phyloP scores from a whole-genome alignment of 768 basidiomycete genomes.

The Chiua virens region DNA sequence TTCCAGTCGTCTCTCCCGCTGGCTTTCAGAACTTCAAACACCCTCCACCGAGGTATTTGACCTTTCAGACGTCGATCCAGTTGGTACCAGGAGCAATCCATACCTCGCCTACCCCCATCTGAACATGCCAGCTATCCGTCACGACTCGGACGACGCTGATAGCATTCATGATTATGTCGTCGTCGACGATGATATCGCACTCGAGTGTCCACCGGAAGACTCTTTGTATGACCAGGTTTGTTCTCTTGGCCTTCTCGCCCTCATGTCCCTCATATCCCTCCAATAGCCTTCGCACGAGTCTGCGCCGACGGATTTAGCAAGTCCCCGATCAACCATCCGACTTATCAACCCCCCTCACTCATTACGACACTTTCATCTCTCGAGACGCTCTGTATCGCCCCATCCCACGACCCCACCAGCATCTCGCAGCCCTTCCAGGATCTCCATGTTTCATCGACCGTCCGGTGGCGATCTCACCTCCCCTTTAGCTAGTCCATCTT shows the following conservation, averaged over 20 bases:
- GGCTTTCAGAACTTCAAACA: conserved; percentile 43
- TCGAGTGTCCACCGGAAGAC: conserved; percentile 24
- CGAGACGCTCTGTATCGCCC: conserved; percentile 42
- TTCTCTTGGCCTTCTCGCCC: conserved; percentile 22
- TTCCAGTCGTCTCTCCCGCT: conserved; percentile 42
- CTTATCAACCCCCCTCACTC: conserved; percentile 39
- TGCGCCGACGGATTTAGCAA: conserved; percentile 24
- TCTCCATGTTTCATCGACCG: conserved; percentile 44
- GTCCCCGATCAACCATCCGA: conserved; percentile 34
- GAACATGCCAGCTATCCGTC: conserved; percentile 28
- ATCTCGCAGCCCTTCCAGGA: conserved; percentile 37
- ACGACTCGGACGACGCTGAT: conserved; percentile 32
- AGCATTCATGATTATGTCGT: conserved; percentile 43
- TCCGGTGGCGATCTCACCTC: conserved; percentile 28
- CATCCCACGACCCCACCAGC: conserved; percentile 38
- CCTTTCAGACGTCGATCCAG: conserved; percentile 22
- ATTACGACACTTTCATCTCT: conserved; percentile 42
- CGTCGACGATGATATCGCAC: conserved; percentile 34
- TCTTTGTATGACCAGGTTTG: conserved; percentile 23
- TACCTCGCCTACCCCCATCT: conserved; percentile 43
- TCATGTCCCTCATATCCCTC: conserved; percentile 17
- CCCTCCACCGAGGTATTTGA: conserved; percentile 17
- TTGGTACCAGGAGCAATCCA: conserved; percentile 35
- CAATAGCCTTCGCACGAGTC: conserved; percentile 24
- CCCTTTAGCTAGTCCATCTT: conserved; percentile 26